Evolutionary conservation across 164 flowering plant genomes (phyloP), one percentile per base, ranked within the genome.

Genomic region (Vitis cinerea): DNA sequence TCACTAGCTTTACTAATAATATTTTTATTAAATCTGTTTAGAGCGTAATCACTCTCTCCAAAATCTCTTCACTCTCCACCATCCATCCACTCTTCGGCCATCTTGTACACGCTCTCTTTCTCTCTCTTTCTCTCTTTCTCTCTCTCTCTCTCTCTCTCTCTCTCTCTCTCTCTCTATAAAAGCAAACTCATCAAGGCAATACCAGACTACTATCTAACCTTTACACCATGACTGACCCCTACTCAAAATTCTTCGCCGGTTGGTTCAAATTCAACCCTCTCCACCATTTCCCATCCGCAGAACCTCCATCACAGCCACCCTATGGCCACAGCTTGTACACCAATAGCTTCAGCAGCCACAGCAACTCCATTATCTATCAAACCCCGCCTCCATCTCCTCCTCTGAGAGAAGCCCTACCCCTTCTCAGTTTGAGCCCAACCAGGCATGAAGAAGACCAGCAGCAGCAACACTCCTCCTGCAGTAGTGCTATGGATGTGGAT

Each of bases 341-440:
- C 17, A 59, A 14, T 15, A 23, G 49, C 64, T 59, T 17, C 64
- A 61, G 14, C 50, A 23, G 19, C 63, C 59, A 15, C 47, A 55
- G 19, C 68, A 54, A n/a, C 8, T 48, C 2, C 50, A 53, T 61
- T 59, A 61, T 61, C 16, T 17, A 61, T 23, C 78, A 67, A 61
- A 30, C 69, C 59, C 73, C 82, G 29, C 86, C 89, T 29, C 61
- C 84, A 9, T 84, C 89, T 2, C 84, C 90, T 74, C 90, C 90
- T 50, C 68, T 83, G 8, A 80, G 74, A 72, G 84, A 84, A 79
- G 83, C 87, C 56, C 79, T 84, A 4, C 88, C 90, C 16, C 83
- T 86, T 9, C 69, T 84, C 1, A 68, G 70, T 71, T 63, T 82
- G 14, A 78, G 69, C 71, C 86, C 89, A 7, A 55, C 75, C 67